These are phyloP conservation scores for Suillus brevipes DNA, from an alignment of 768 basidiomycete species.

Conservation along the genomic window DNA sequence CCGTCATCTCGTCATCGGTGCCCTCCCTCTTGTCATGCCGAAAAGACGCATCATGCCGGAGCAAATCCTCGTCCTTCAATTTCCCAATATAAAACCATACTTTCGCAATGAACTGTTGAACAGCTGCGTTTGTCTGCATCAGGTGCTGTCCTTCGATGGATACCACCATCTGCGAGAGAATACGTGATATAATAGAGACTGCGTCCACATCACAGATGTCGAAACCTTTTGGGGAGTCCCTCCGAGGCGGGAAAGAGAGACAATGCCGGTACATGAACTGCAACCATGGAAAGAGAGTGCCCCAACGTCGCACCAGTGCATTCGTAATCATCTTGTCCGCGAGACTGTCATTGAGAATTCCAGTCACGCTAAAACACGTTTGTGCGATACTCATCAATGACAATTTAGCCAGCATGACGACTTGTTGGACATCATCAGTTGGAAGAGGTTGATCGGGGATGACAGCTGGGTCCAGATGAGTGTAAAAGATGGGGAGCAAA, in stretches of 20 bases:
- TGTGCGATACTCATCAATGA: not conserved
- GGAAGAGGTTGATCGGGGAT: constrained; percentile 5
- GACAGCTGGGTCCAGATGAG: constrained; percentile 6
- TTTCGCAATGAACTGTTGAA: not conserved
- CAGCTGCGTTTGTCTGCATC: not conserved
- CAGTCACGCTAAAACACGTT: not conserved
- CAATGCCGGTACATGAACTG: constrained; percentile 6
- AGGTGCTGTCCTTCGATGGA: not conserved
- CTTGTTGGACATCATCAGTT: not conserved
- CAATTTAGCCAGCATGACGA: constrained; percentile 2
- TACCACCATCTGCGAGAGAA: not conserved
- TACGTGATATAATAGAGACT: not conserved
- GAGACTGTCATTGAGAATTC: not conserved
- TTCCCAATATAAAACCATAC: not conserved
- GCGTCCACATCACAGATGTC: not conserved
- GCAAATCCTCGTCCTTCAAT: constrained; percentile 1
- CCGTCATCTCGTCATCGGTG: not conserved
- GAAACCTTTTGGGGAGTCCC: not conserved
- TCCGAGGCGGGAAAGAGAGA: not conserved
- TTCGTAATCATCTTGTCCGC: constrained; percentile 2
- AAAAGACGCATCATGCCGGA: not conserved
- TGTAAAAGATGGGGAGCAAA: constrained; percentile 7
- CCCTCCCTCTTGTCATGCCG: not conserved
- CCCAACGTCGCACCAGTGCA: constrained; percentile 3
- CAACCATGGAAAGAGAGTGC: constrained; percentile 3